Conservation (phyloP, 2,329 filamentous ascomycete genomes). For the Fusarium papillatum region DNA sequence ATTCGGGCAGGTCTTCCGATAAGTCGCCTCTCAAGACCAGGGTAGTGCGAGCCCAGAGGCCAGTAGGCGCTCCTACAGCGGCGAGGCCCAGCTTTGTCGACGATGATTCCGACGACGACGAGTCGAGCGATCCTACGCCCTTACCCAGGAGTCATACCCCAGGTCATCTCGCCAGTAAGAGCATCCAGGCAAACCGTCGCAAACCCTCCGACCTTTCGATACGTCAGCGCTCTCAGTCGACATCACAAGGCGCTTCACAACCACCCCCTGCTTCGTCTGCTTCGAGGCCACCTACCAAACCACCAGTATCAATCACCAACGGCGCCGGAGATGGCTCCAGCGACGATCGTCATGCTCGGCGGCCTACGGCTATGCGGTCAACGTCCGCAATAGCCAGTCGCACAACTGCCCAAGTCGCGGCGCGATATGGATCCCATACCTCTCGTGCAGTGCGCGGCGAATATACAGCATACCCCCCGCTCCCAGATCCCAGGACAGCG, state of each 20-base stretch:
- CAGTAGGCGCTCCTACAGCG: constrained; percentile 50
- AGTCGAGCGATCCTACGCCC: constrained; percentile 53
- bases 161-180: constrained; percentile 71
- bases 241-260: constrained; percentile 50
- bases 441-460: constrained; percentile 52
- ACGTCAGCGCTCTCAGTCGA: constrained; percentile 68
- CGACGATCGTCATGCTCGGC: constrained; percentile 47
- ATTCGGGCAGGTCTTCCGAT: constrained; percentile 51
- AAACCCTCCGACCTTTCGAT: constrained; percentile 66
- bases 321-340: constrained; percentile 40
- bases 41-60: constrained; percentile 67
- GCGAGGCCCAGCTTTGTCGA: constrained; percentile 51
- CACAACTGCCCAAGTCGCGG: constrained; percentile 38
- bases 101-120: constrained; percentile 51
- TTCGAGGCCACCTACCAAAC: constrained; percentile 44
- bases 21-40: constrained; percentile 51
- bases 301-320: constrained; percentile 41
- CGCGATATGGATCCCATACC: constrained; percentile 27
- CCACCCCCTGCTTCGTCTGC: constrained; percentile 42
- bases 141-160: constrained; percentile 72
- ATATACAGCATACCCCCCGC: constrained; percentile 67
- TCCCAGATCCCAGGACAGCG: constrained; percentile 67
- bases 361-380: constrained; percentile 63
- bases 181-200: constrained; percentile 61
- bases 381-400: constrained; percentile 64